These are phyloP conservation scores for Cladosporium sp. DNA, from an alignment of 2,329 filamentous ascomycete species.

Conservation along the genomic window DNA sequence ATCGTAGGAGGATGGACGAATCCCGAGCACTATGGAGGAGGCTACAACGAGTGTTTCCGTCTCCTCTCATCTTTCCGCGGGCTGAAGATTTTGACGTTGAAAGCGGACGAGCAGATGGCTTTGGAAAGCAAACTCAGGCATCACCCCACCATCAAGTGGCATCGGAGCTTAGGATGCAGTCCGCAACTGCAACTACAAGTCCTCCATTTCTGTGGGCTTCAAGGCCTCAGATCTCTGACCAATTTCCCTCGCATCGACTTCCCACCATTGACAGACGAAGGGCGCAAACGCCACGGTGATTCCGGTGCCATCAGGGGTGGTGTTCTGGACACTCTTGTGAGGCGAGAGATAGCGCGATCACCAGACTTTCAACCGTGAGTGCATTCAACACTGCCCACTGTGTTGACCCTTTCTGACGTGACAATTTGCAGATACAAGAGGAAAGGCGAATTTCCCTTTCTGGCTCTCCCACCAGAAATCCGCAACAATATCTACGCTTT, in stretches of 20 bases:
- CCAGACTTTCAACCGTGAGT: neutral
- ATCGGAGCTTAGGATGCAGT: slow-evolving; percentile 1
- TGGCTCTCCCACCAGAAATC: slow-evolving; percentile 36
- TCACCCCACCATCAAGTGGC: neutral
- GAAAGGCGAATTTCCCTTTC: slow-evolving; percentile 18
- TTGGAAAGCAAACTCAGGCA: neutral
- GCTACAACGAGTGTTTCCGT: neutral
- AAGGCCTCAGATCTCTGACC: slow-evolving; percentile 24
- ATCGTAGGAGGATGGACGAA: neutral
- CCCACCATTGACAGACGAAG: slow-evolving; percentile 17
- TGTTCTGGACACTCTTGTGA: slow-evolving; percentile 30
- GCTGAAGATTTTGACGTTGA: neutral
- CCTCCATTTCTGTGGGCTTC: slow-evolving; percentile 25
- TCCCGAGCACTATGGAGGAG: neutral
- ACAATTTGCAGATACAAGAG: neutral
- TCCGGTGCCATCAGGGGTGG: slow-evolving; percentile 31
- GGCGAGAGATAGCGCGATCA: slow-evolving; percentile 23
- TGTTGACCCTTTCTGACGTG: neutral
- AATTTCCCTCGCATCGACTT: slow-evolving; percentile 11
- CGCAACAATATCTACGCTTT: slow-evolving; percentile 36
- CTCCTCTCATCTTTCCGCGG: neutral
- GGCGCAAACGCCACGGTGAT: neutral
- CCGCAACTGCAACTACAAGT: slow-evolving; percentile 26
- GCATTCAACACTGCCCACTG: no score
- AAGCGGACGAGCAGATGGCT: slow-evolving; percentile 2